phyloP scores from a whole-genome alignment of 208 protist species.

The Leishmania aethiopica region DNA sequence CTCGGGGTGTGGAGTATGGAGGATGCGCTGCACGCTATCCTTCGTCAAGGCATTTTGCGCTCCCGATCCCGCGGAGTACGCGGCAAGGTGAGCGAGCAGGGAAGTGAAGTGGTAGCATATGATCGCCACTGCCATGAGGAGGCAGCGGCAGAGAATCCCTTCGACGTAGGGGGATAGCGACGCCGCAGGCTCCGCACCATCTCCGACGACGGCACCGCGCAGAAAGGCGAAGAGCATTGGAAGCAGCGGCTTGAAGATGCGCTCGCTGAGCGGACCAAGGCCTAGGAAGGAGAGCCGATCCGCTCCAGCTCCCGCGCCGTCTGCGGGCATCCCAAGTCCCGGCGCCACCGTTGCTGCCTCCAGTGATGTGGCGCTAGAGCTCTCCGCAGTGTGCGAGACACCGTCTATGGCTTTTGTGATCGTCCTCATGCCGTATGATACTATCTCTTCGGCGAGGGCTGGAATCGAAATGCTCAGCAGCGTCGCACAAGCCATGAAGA shows the following conservation, averaged over 20 bases:
- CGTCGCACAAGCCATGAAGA: conserved; percentile 50
- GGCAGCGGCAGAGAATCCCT: conserved; percentile 44
- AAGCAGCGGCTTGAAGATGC: conserved; percentile 27
- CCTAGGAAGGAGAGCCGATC: not conserved
- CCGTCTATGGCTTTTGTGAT: conserved; percentile 8
- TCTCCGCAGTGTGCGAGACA: not conserved
- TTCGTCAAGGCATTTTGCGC: conserved; percentile 43
- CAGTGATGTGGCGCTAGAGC: not conserved
- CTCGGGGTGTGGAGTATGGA: conserved; percentile 44
- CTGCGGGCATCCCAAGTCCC: not conserved
- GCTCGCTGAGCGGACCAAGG: conserved; percentile 19
- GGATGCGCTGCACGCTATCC: conserved; percentile 37
- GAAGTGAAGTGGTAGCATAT: conserved; percentile 53
- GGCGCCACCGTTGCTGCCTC: not conserved
- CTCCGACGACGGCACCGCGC: not conserved
- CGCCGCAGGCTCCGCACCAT: not conserved
- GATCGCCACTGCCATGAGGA: conserved; percentile 42
- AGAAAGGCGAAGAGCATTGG: conserved; percentile 15
- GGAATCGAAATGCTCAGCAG: conserved; percentile 46
- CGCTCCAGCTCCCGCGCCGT: not conserved
- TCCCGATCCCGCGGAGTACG: conserved; percentile 46
- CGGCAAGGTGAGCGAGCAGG: conserved; percentile 48
- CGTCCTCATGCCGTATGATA: conserved; percentile 34
- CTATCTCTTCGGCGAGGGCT: conserved; percentile 49
- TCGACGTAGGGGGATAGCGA: conserved; percentile 24